phyloP scores from a whole-genome alignment of 1,284 basidiomycete genomes.

The Ustilago hordei region DNA sequence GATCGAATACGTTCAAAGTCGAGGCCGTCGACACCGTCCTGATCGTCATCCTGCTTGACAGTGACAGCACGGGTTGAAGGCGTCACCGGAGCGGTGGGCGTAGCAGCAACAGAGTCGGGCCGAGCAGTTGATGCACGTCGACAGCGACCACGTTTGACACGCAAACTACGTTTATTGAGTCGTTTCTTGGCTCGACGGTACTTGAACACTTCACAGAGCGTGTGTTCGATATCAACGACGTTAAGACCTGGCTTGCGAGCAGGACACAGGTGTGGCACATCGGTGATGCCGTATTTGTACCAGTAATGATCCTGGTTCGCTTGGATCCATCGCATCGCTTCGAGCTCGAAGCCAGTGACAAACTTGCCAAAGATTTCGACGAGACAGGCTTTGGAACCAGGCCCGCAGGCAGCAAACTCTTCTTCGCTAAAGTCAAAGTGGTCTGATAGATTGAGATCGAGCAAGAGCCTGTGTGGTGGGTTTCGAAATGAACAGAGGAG shows the following conservation, averaged over 20 bases:
- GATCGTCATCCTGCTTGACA: constrained; percentile 33
- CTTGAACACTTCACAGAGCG: constrained; percentile 78
- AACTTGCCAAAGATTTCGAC: constrained; percentile 73
- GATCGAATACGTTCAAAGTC: constrained; percentile 33
- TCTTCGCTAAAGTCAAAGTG: constrained; percentile 74
- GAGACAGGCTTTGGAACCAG: constrained; percentile 75
- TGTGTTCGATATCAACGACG: constrained; percentile 75
- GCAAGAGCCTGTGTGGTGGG: constrained; percentile 61
- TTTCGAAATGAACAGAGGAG: not conserved
- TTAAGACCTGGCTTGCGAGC: constrained; percentile 71
- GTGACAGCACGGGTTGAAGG: constrained; percentile 1
- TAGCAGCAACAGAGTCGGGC: constrained; percentile 7
- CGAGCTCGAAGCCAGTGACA: constrained; percentile 72
- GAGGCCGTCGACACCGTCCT: constrained; percentile 33
- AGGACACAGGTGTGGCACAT: constrained; percentile 40
- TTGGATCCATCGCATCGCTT: constrained; percentile 75
- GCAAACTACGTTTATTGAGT: not conserved
- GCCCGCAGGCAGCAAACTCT: constrained; percentile 77
- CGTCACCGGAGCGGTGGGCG: not conserved
- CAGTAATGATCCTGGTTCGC: constrained; percentile 75
- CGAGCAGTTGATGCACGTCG: constrained; percentile 1
- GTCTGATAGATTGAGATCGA: constrained; percentile 72
- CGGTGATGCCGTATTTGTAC: constrained; percentile 36
- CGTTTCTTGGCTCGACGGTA: constrained; percentile 72
- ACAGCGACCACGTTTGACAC: constrained; percentile 7